Evolutionary conservation across 2,329 filamentous ascomycete genomes (phyloP).

Genomic region (Elsinoe ampelina): DNA sequence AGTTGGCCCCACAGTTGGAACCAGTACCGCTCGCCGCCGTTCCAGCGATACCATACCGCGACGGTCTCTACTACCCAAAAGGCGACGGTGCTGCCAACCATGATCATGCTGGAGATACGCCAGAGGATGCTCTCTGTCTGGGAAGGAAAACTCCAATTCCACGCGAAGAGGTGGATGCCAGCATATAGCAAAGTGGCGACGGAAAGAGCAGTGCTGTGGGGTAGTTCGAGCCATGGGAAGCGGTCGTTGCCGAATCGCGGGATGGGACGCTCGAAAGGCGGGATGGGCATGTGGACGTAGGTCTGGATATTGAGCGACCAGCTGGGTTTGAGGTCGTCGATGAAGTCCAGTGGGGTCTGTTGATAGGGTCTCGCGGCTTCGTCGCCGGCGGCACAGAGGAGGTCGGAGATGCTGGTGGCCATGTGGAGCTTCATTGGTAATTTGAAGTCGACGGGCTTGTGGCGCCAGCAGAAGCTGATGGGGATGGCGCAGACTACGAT

Average conservation of each 20-base stretch:
- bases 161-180: conserved; percentile 17
- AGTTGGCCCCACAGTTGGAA: conserved; percentile 14
- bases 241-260: not conserved
- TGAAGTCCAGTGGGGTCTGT: not conserved
- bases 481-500: not conserved
- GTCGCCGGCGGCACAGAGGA: not conserved
- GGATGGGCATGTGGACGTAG: conserved; percentile 14
- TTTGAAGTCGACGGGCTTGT: not conserved
- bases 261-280: conserved; percentile 19
- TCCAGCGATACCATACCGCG: conserved; percentile 25
- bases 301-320: not conserved
- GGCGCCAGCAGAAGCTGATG: not conserved
- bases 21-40: conserved; percentile 21
- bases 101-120: not conserved
- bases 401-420: not conserved
- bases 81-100: conserved; percentile 21
- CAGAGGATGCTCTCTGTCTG: not conserved
- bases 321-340: not conserved
- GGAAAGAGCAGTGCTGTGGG: not conserved
- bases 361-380: not conserved
- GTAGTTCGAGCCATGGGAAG: conserved; percentile 3
- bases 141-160: not conserved
- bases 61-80: conserved; percentile 27
- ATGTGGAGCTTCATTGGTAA: not conserved
- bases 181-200: not conserved